Percentiles rank a stretch among this genome's conserved stretches.
phyloP scores from a whole-genome alignment of 2,329 filamentous ascomycete species.

The Fusarium graminum region DNA sequence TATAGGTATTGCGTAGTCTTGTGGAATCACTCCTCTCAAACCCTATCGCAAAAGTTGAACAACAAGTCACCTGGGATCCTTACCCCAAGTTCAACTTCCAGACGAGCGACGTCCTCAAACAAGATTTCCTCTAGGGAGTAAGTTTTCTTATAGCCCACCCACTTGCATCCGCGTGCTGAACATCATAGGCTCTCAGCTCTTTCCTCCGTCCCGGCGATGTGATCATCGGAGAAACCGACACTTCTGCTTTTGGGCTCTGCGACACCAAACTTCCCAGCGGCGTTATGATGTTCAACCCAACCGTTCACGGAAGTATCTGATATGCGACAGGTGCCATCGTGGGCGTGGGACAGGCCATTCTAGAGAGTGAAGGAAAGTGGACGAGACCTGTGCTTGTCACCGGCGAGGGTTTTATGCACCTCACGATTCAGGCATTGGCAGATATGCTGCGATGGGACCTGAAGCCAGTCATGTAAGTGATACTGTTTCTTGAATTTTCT shows the following conservation, averaged over 20 bases:
- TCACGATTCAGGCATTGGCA: neutral
- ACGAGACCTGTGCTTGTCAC: conserved; percentile 2
- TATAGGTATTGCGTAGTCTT: neutral
- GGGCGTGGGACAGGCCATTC: neutral
- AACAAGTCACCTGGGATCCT: neutral
- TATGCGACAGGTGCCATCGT: conserved; percentile 8
- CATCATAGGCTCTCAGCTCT: neutral
- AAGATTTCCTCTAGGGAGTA: conserved; percentile 9
- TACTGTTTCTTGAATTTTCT: rapidly evolving
- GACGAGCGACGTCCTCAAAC: neutral
- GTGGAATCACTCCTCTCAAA: neutral
- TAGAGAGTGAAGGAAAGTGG: conserved; percentile 3
- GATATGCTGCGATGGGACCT: neutral
- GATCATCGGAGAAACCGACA: neutral
- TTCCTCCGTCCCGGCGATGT: neutral
- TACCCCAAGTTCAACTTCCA: conserved; percentile 4
- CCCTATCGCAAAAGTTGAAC: neutral
- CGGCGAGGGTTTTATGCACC: conserved; percentile 1
- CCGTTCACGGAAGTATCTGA: neutral
- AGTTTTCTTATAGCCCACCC: neutral
- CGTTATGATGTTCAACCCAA: conserved; percentile 9
- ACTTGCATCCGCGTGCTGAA: neutral
- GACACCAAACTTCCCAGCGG: conserved; percentile 3
- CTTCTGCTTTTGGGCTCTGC: conserved; percentile 1
- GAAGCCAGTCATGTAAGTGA: conserved; percentile 11